Evolutionary conservation across 306 rosid genomes (phyloP).

Genomic region (Vachellia collinsii): DNA sequence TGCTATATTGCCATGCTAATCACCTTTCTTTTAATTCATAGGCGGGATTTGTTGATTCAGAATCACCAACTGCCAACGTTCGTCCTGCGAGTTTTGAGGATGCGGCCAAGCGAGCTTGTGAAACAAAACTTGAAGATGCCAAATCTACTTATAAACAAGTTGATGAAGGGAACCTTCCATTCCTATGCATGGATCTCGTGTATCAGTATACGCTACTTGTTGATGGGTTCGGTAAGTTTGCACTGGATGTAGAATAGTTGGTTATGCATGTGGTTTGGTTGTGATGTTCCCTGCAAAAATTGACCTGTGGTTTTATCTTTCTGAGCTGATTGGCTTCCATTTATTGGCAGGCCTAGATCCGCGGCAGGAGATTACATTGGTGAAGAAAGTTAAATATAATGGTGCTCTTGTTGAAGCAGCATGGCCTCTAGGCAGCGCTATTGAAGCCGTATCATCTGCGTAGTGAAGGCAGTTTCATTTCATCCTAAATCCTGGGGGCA

Average conservation of each 20-base stretch:
- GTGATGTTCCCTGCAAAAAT: slow-evolving; percentile 25
- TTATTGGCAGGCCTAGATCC: slow-evolving; percentile 78
- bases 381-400: slow-evolving; percentile 79
- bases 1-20: slow-evolving; percentile 38
- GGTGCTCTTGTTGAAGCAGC: slow-evolving; percentile 95
- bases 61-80: slow-evolving; percentile 61
- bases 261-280: slow-evolving; percentile 18
- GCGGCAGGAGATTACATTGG: slow-evolving; percentile 92
- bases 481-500: slow-evolving; percentile 30
- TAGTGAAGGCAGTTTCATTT: slow-evolving; percentile 51
- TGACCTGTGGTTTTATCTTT: slow-evolving; percentile 14
- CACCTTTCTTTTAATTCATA: slow-evolving; percentile 31
- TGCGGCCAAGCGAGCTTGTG: slow-evolving; percentile 92
- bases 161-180: slow-evolving; percentile 83
- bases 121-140: slow-evolving; percentile 70
- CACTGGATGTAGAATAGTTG: slow-evolving; percentile 7
- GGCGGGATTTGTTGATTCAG: slow-evolving; percentile 91
- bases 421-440: slow-evolving; percentile 99
- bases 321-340: slow-evolving; percentile 26
- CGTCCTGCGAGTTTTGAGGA: slow-evolving; percentile 75
- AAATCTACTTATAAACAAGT: slow-evolving; percentile 56
- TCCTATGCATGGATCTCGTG: slow-evolving; percentile 92
- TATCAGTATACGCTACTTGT: slow-evolving; percentile 86
- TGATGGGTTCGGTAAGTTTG: slow-evolving; percentile 86
- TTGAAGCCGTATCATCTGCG: slow-evolving; percentile 86